phyloP scores from a whole-genome alignment of 2,329 filamentous ascomycete species.

The Helminthosporium solani region DNA sequence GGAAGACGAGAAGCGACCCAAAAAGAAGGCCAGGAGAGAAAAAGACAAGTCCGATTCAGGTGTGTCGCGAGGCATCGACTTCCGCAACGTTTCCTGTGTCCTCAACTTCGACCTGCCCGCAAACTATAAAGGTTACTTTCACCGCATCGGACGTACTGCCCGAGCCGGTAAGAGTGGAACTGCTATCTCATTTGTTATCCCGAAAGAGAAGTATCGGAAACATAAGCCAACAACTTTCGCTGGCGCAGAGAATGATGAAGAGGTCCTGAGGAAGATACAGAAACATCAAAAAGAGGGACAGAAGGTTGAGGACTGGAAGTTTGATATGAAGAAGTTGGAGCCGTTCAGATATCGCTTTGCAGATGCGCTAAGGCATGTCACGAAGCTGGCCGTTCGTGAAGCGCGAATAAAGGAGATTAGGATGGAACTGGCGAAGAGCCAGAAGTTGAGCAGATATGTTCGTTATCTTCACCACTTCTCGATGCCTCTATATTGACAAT shows the following conservation, averaged over 20 bases:
- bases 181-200: slow-evolving; percentile 92
- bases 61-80: slow-evolving; percentile 94
- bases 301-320: slow-evolving; percentile 85
- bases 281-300: slow-evolving; percentile 80
- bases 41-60: slow-evolving; percentile 84
- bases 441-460: slow-evolving; percentile 74
- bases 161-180: slow-evolving; percentile 89
- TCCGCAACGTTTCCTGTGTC: slow-evolving; percentile 79
- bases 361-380: slow-evolving; percentile 87
- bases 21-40: slow-evolving; percentile 60
- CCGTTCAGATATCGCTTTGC: slow-evolving; percentile 87
- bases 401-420: slow-evolving; percentile 84
- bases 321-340: slow-evolving; percentile 92
- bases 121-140: slow-evolving; percentile 89
- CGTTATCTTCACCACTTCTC: not conserved
- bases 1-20: slow-evolving; percentile 40
- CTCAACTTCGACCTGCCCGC: slow-evolving; percentile 96
- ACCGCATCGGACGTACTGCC: slow-evolving; percentile 91
- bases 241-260: slow-evolving; percentile 64
- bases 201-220: slow-evolving; percentile 77
- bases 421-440: slow-evolving; percentile 86
- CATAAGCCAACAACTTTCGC: slow-evolving; percentile 82
- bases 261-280: slow-evolving; percentile 75
- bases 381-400: slow-evolving; percentile 84
- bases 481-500: not conserved